Conservation (phyloP, 345 rosid genomes). For the Odontarrhena argentea region DNA sequence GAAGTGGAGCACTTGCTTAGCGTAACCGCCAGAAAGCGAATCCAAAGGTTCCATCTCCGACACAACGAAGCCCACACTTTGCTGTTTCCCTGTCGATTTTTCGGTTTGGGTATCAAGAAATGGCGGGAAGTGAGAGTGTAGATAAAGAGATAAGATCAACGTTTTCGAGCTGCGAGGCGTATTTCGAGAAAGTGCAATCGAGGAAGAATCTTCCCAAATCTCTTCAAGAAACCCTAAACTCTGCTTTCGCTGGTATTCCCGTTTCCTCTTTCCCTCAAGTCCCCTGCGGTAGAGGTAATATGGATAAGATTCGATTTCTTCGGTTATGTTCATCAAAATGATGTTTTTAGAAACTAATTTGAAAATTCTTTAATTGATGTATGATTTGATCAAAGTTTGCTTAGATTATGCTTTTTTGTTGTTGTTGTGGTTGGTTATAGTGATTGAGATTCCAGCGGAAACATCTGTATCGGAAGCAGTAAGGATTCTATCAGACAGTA, state of each 20-base stretch:
- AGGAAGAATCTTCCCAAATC: constrained; percentile 70
- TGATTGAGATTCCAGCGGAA: constrained; percentile 79
- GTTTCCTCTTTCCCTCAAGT: constrained; percentile 82
- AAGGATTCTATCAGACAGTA: constrained; percentile 68
- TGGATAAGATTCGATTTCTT: not conserved
- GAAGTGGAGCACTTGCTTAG: constrained; percentile 7
- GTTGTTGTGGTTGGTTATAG: constrained; percentile 35
- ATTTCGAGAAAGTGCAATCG: constrained; percentile 70
- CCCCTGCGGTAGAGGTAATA: constrained; percentile 72
- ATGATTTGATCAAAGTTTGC: not conserved
- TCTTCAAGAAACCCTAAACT: constrained; percentile 68
- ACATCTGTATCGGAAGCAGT: constrained; percentile 71
- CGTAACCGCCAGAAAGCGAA: constrained; percentile 28
- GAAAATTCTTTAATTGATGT: not conserved
- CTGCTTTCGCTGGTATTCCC: constrained; percentile 74
- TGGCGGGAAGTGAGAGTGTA: constrained; percentile 43
- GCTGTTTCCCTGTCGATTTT: not conserved
- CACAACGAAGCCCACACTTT: not conserved
- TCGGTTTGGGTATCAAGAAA: constrained; percentile 35
- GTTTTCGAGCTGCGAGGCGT: constrained; percentile 61
- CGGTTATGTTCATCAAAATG: not conserved
- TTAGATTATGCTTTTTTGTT: not conserved
- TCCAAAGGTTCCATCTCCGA: constrained; percentile 18
- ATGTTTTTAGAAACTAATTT: not conserved
- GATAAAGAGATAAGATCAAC: constrained; percentile 40